Percentiles rank a stretch among this genome's conserved stretches.
phyloP scores from a whole-genome alignment of 768 basidiomycete genomes.

The Krasilnikovozyma curviuscula region DNA sequence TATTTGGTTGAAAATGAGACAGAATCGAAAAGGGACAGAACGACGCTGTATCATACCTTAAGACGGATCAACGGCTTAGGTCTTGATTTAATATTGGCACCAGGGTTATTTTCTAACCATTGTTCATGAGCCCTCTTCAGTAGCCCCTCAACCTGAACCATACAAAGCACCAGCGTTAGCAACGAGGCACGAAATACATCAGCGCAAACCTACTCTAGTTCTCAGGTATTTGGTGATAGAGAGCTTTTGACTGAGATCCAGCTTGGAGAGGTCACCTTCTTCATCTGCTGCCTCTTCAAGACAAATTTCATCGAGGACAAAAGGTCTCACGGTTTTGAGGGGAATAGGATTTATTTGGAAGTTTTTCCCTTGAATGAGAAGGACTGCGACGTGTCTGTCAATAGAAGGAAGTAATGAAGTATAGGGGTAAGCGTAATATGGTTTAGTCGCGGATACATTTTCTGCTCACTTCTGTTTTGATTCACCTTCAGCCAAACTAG shows the following conservation, averaged over 20 bases:
- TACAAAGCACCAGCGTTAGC: not conserved
- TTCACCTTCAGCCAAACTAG: slow-evolving; percentile 84
- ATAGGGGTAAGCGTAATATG: not conserved
- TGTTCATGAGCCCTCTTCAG: slow-evolving; percentile 1
- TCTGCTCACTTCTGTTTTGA: slow-evolving; percentile 58
- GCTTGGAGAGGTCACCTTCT: slow-evolving; percentile 48
- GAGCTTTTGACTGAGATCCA: slow-evolving; percentile 49
- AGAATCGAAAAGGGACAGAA: not conserved
- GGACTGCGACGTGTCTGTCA: slow-evolving; percentile 67
- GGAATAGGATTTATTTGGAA: slow-evolving; percentile 71
- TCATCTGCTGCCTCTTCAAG: slow-evolving; percentile 61
- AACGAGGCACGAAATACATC: slow-evolving; percentile 1
- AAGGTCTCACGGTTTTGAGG: slow-evolving; percentile 79
- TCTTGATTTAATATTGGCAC: not conserved
- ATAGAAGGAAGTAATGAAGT: not conserved
- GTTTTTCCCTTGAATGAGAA: slow-evolving; percentile 71
- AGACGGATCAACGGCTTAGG: slow-evolving; percentile 10
- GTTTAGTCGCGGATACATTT: not conserved
- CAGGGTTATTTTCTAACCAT: slow-evolving; percentile 5
- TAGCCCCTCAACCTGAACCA: slow-evolving; percentile 6
- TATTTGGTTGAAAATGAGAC: not conserved
- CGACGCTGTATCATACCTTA: not conserved
- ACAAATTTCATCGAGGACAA: slow-evolving; percentile 64
- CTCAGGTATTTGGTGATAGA: slow-evolving; percentile 66
- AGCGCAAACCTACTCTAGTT: slow-evolving; percentile 33